Base-by-base conservation (phyloP, 1,139 yeast genomes). In the Magnusiomyces suaveolens region DNA sequence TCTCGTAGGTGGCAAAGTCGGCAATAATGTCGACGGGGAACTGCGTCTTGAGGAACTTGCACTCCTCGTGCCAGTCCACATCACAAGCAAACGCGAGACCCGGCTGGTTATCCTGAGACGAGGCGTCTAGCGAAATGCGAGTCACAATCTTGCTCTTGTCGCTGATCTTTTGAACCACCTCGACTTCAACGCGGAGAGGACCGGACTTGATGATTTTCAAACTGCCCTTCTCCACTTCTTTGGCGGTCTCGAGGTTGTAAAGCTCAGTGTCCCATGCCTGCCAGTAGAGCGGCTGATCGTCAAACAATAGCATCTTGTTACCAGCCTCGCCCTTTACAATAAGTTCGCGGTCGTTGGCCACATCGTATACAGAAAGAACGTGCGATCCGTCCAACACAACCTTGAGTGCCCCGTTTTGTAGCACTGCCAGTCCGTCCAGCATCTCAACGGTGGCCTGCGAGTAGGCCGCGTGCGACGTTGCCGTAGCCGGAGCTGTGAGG, bases 261-360 rank as follows among this genome's bases (percentile, higher is more conserved):
- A 89, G 76, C 66, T 92, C 98, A 0, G 97, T 90, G 67, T 92
- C 97, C 97, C 98, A 92, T 1, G 97, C 97, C 51, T 90, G 96
- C 81, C 83, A 90, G 56, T 78, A 83, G 64, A 88, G 73, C 14
- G 97, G 97, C 60, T 88, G 87, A 68, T 92, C 97, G 60, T 89
- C 92, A 64, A 86, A 86, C 55, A 92, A 66, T 1, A 87, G 79
- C 61, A 81, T 82, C 67, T 86, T 95, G 64, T 87, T 87, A 39
- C 89, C 96, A 26, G 70, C 69, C 10, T 84, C 80, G 23, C 75
- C 73, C 2, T 78, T 72, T 58, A 85, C 87, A 57, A 90, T 75
- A 25, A 84, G 77, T 66, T 90, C 95, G 36, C 92, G 78, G 25
- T 79, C 76, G 54, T 76, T 75, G 1, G 71, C 73, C 44, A 77